A percentile compares a stretch with the other conserved stretches of the same genome.
Conservation (phyloP, 352 stramenopile genomes). For the Phytophthora constricta region DNA sequence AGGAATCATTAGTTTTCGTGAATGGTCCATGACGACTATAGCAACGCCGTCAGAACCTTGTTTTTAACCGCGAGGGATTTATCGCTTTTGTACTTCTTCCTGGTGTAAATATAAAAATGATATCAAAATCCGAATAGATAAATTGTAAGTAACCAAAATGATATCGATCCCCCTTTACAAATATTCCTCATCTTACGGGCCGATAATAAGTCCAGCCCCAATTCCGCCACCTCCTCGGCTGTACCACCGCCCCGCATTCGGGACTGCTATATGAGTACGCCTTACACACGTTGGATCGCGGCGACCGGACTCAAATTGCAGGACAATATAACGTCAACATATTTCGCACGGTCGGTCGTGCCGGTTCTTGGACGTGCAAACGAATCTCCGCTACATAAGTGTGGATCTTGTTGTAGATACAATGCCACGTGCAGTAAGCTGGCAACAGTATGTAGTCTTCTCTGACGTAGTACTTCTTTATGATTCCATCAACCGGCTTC, state of each 20-base stretch:
- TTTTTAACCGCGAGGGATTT: neutral
- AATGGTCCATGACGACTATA: conserved; percentile 28
- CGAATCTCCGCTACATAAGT: conserved; percentile 4
- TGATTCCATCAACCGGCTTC: neutral
- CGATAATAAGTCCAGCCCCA: conserved; percentile 3
- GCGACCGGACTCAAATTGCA: conserved; percentile 10
- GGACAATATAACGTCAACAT: conserved; percentile 9
- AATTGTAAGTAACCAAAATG: conserved; percentile 5
- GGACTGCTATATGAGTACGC: conserved; percentile 15
- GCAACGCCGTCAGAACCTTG: conserved; percentile 5
- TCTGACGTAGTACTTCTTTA: conserved; percentile 8
- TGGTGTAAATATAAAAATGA: conserved; percentile 10
- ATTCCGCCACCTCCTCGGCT: conserved; percentile 10
- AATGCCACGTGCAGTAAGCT: conserved; percentile 20
- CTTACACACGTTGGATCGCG: conserved; percentile 22
- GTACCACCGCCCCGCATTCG: neutral
- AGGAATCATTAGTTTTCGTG: conserved; percentile 24
- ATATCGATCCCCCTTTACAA: conserved; percentile 5
- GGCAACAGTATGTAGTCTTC: conserved; percentile 15
- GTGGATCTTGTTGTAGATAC: conserved; percentile 23
- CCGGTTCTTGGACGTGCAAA: neutral
- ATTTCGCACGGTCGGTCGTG: conserved; percentile 11
- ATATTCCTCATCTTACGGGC: conserved; percentile 22
- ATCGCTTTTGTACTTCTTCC: conserved; percentile 18
- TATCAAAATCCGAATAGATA: neutral